Evolutionary conservation across 805 yeast species (phyloP).

Genomic region (Maudiozyma bulderi): DNA sequence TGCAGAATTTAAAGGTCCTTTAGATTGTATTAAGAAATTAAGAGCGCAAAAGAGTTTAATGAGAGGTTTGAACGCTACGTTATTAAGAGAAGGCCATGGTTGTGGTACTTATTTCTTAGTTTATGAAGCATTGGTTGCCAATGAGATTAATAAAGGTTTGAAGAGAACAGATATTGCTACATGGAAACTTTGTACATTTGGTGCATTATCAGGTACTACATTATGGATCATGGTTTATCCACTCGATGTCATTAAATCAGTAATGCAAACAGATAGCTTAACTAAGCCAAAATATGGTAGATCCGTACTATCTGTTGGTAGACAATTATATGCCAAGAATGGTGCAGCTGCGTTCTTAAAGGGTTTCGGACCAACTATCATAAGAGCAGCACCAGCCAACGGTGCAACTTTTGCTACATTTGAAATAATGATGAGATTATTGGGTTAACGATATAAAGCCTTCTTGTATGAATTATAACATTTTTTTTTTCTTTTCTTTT

Average conservation of each 20-base stretch:
- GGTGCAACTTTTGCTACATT: conserved; percentile 95
- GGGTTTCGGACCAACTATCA: conserved; percentile 85
- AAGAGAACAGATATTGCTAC: conserved; percentile 69
- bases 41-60: conserved; percentile 50
- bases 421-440: conserved; percentile 72
- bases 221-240: conserved; percentile 84
- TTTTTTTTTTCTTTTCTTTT: no score
- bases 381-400: conserved; percentile 97
- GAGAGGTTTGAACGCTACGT: conserved; percentile 76
- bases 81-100: conserved; percentile 78
- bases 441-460: conserved; percentile 31
- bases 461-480: not conserved
- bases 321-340: conserved; percentile 41
- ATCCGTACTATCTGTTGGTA: conserved; percentile 45
- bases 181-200: conserved; percentile 76
- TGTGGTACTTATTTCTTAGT: conserved; percentile 82
- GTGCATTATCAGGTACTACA: conserved; percentile 85
- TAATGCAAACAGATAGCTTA: conserved; percentile 47
- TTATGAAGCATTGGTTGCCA: conserved; percentile 76
- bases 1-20: conserved; percentile 45
- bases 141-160: conserved; percentile 32
- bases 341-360: conserved; percentile 76
- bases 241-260: conserved; percentile 82
- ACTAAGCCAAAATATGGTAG: conserved; percentile 45
- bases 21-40: conserved; percentile 39